A percentile compares a stretch with the other conserved stretches of the same genome.
Evolutionary conservation across 2,329 filamentous ascomycete species (phyloP).

Genomic region (Apiospora rasikravindrae): DNA sequence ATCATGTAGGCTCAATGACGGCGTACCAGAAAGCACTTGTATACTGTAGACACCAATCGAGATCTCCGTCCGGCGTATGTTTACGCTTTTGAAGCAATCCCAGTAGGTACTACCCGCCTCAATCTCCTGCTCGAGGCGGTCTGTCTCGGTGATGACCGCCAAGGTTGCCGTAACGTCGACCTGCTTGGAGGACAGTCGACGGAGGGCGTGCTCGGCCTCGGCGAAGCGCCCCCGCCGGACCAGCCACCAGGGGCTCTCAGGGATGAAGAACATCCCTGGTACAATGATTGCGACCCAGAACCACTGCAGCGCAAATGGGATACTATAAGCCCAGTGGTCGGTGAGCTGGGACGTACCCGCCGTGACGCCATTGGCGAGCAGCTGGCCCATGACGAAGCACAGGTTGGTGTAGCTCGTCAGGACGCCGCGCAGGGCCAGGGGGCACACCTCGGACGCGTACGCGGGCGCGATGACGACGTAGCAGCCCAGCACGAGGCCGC

Average conservation of each 20-base stretch:
- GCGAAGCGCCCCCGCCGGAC: constrained; percentile 47
- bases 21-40: constrained; percentile 54
- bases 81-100: constrained; percentile 56
- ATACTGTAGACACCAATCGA: constrained; percentile 67
- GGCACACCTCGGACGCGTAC: constrained; percentile 67
- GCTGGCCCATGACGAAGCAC: constrained; percentile 67
- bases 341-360: constrained; percentile 46
- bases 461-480: constrained; percentile 64
- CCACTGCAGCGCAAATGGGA: constrained; percentile 57
- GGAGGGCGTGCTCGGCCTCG: constrained; percentile 47
- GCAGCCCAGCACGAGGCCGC: constrained; percentile 65
- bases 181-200: constrained; percentile 50
- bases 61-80: constrained; percentile 60
- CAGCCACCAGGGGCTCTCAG: constrained; percentile 58
- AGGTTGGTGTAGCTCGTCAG: constrained; percentile 66
- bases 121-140: constrained; percentile 58
- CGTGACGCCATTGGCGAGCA: constrained; percentile 56
- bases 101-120: constrained; percentile 54
- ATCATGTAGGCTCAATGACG: background rate
- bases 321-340: constrained; percentile 54
- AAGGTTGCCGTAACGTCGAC: constrained; percentile 55
- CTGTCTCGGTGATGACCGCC: constrained; percentile 62
- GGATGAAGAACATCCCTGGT: constrained; percentile 51
- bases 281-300: constrained; percentile 53
- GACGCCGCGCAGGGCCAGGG: constrained; percentile 60